Percentiles rank a stretch among this genome's conserved stretches.
phyloP scores from a whole-genome alignment of 768 basidiomycete species.

The Leccinum fibrillosum region DNA sequence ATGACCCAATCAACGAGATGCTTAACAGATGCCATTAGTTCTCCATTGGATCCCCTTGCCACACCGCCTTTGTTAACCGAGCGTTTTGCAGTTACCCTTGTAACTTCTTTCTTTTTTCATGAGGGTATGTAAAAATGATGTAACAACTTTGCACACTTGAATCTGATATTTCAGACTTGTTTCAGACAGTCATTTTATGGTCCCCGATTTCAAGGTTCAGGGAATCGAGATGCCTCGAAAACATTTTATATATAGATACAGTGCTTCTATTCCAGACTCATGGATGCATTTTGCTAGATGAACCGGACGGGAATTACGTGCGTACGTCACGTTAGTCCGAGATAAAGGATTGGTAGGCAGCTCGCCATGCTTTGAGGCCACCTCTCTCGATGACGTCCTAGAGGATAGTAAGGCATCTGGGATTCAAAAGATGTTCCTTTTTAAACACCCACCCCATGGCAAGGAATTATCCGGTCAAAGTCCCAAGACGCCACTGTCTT shows the following conservation, averaged over 20 bases:
- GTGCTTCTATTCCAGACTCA: not conserved
- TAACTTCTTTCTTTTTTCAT: not conserved
- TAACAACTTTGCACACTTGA: not conserved
- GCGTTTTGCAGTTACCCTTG: not conserved
- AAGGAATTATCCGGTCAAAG: slow-evolving; percentile 71
- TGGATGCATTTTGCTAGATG: not conserved
- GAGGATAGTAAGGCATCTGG: slow-evolving; percentile 1
- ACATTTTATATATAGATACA: slow-evolving; percentile 3
- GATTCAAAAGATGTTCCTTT: not conserved
- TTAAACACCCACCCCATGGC: slow-evolving; percentile 49
- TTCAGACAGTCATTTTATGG: not conserved
- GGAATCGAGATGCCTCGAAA: not conserved
- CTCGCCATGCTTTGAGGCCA: slow-evolving; percentile 54
- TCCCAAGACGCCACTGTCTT: slow-evolving; percentile 69
- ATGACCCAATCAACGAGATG: not conserved
- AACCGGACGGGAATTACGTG: not conserved
- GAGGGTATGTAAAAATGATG: not conserved
- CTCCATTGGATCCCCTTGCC: not conserved
- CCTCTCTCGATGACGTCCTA: slow-evolving; percentile 62
- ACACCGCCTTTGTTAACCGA: not conserved
- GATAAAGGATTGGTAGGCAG: slow-evolving; percentile 36
- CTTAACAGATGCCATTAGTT: not conserved
- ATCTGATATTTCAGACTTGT: not conserved
- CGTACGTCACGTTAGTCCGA: slow-evolving; percentile 6
- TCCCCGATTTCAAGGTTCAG: not conserved